Percentiles rank a stretch among this genome's conserved stretches.
phyloP scores from a whole-genome alignment of 352 stramenopile species.

The Pythium volutum region DNA sequence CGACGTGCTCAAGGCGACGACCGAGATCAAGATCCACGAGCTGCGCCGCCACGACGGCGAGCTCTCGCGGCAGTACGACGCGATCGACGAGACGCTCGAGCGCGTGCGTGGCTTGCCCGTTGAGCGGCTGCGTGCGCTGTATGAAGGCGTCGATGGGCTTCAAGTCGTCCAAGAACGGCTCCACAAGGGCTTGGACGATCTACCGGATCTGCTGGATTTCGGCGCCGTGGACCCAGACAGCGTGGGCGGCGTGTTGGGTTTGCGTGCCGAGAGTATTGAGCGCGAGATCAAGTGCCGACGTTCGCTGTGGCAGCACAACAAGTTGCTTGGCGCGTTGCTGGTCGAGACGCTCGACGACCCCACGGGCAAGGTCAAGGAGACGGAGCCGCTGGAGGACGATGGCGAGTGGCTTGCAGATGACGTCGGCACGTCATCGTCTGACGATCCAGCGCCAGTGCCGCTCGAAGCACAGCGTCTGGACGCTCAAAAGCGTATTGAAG shows the following conservation, averaged over 20 bases:
- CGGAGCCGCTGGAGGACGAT: conserved; percentile 1
- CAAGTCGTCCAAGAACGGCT: conserved; percentile 40
- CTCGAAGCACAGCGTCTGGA: conserved; percentile 9
- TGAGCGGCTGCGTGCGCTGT: conserved; percentile 28
- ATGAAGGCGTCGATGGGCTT: conserved; percentile 43
- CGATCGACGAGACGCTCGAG: conserved; percentile 24
- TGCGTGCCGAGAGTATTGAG: conserved; percentile 30
- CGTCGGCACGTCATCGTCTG: not conserved
- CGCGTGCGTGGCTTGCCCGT: not conserved
- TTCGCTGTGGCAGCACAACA: conserved; percentile 49
- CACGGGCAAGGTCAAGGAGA: conserved; percentile 7
- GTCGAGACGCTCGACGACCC: conserved; percentile 31
- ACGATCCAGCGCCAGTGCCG: not conserved
- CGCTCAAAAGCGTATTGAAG: conserved; percentile 14
- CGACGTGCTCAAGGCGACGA: conserved; percentile 41
- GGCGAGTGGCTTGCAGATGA: conserved; percentile 12
- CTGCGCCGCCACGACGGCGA: conserved; percentile 43
- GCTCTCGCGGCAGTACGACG: conserved; percentile 36
- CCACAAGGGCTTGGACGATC: conserved; percentile 31
- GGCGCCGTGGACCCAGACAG: conserved; percentile 31
- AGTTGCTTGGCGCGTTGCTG: conserved; percentile 41
- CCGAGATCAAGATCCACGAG: conserved; percentile 48
- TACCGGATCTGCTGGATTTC: conserved; percentile 37
- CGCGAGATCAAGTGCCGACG: conserved; percentile 37
- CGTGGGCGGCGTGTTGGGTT: conserved; percentile 24